Percentiles rank a stretch among this genome's conserved stretches.
Conservation (phyloP, 306 rosid species). For the Quercus glauca region DNA sequence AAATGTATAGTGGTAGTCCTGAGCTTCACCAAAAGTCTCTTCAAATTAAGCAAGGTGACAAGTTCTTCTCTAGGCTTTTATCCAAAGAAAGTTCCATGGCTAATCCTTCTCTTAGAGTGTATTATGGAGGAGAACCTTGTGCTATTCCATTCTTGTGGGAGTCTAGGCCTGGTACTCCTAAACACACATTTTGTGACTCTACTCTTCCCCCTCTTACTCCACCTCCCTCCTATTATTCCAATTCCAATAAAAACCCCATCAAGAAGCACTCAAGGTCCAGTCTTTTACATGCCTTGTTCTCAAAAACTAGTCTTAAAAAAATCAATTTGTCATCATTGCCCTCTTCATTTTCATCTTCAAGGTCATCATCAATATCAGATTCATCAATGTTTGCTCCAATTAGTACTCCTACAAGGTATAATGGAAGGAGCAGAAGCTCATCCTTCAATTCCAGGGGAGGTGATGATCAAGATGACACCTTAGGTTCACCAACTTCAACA, state of each 20-base stretch:
- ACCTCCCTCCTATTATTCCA: constrained; percentile 67
- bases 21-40: constrained; percentile 44
- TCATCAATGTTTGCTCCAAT: constrained; percentile 24
- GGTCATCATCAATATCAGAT: constrained; percentile 16
- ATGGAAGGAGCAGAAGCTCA: constrained; percentile 37
- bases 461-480: constrained; percentile 21
- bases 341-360: not conserved
- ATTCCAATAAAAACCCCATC: constrained; percentile 11
- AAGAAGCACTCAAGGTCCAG: constrained; percentile 47
- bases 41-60: constrained; percentile 54
- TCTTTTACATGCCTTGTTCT: constrained; percentile 37
- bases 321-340: constrained; percentile 5
- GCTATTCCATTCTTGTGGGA: constrained; percentile 84
- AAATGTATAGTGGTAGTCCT: constrained; percentile 36
- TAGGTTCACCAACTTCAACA: constrained; percentile 44
- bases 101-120: constrained; percentile 58
- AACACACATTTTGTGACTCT: constrained; percentile 40
- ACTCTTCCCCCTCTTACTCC: constrained; percentile 82
- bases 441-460: constrained; percentile 44
- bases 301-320: constrained; percentile 41
- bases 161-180: constrained; percentile 92
- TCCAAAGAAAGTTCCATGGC: constrained; percentile 64
- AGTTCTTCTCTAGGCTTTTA: constrained; percentile 60
- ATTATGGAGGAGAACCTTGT: constrained; percentile 43
- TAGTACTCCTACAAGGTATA: not conserved